Evolutionary conservation across 768 basidiomycete genomes (phyloP).

Genomic region (Lepiota venenata): DNA sequence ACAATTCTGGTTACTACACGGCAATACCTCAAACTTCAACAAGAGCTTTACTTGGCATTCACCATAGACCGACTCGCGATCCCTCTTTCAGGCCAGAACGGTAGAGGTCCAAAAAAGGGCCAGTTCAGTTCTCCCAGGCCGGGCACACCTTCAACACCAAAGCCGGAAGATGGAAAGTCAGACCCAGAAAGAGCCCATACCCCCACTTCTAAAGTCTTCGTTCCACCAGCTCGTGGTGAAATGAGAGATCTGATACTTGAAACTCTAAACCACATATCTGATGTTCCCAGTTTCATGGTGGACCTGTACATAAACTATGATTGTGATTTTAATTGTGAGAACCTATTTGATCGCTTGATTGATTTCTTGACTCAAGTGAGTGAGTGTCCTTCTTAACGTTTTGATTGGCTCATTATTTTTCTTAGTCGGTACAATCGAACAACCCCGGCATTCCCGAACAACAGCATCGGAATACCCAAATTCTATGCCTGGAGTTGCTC

Average conservation of each 20-base stretch:
- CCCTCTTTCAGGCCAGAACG: constrained; percentile 35
- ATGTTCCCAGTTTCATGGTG: constrained; percentile 90
- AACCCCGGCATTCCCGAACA: constrained; percentile 41
- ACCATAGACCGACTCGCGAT: constrained; percentile 87
- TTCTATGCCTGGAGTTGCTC: constrained; percentile 84
- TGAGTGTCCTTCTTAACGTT: background rate
- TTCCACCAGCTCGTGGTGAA: constrained; percentile 80
- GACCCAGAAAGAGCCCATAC: constrained; percentile 42
- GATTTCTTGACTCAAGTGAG: constrained; percentile 85
- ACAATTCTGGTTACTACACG: constrained; percentile 89
- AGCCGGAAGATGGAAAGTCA: constrained; percentile 29
- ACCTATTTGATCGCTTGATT: constrained; percentile 86
- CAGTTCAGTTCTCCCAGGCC: constrained; percentile 46
- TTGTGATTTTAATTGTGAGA: constrained; percentile 95
- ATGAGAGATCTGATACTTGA: constrained; percentile 89
- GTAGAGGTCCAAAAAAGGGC: constrained; percentile 15
- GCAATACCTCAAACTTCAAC: constrained; percentile 84
- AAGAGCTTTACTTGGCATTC: constrained; percentile 93
- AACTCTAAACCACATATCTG: constrained; percentile 75
- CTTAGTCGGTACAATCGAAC: constrained; percentile 59
- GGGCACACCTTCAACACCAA: constrained; percentile 47
- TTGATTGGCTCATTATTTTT: constrained; percentile 47
- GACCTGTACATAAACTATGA: constrained; percentile 97
- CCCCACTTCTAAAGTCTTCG: constrained; percentile 53
- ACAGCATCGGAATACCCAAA: constrained; percentile 78